Conservation (phyloP, 2,329 filamentous ascomycete species). For the Phyllosticta citrichinensis region DNA sequence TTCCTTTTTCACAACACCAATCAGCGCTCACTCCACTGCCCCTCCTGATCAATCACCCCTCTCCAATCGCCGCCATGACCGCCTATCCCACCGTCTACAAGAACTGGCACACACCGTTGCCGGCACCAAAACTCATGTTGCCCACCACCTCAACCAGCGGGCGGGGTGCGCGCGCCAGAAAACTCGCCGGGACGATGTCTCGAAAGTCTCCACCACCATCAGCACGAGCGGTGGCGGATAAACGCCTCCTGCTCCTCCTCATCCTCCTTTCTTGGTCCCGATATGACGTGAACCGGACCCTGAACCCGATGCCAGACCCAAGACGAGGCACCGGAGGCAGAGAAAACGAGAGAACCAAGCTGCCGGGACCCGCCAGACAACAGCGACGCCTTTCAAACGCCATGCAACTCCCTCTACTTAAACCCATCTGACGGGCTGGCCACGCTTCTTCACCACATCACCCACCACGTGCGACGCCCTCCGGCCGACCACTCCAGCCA, state of each 20-base stretch:
- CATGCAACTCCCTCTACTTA: not conserved
- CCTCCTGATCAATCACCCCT: not conserved
- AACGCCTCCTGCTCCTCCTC: not conserved
- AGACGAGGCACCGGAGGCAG: not conserved
- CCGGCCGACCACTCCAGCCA: no score
- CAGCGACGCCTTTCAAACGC: not conserved
- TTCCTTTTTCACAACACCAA: no score
- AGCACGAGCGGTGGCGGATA: not conserved
- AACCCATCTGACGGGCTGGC: no score
- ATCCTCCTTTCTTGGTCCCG: not conserved
- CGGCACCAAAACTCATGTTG: no score
- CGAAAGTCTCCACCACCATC: not conserved
- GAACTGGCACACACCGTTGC: not conserved
- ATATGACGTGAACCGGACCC: not conserved
- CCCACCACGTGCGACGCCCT: not conserved
- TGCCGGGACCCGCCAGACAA: not conserved
- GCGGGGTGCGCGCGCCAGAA: not conserved
- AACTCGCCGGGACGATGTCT: not conserved
- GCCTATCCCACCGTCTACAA: not conserved
- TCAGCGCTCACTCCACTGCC: no score
- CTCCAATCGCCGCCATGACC: no score
- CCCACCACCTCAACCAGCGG: no score
- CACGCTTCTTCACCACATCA: not conserved
- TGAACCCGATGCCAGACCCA: not conserved
- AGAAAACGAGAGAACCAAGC: no score